Base-by-base conservation (phyloP, 257 asterid species). In the Dorcoceras hygrometricum region DNA sequence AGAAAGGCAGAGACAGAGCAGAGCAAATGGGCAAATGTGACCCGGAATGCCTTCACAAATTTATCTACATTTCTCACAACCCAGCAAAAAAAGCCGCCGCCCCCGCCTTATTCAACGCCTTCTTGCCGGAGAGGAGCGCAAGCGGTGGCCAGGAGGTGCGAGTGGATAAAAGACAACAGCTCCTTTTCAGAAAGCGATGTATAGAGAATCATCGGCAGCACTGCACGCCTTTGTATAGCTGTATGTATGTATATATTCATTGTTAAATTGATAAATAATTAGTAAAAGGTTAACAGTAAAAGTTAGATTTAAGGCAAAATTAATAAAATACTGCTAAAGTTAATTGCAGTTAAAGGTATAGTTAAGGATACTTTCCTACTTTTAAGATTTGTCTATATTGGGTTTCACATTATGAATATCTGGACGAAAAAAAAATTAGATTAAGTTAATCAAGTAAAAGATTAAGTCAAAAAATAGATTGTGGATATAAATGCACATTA, bases 1-100 rank as follows among this genome's bases (percentile, higher is more conserved):
- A 23, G 31, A 59, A 69, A 11, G 72, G 66, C 63, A 55, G 50
- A 66, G 69, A 58, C 80, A 78, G 83, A 86, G 82, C 82, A 76
- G 73, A 63, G 68, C 26, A 34, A 4, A 32, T 48, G 32, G 71
- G 74, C 67, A 67, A 66, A 63, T 71, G 26, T 46, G 43, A 68
- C 22, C 59, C 71, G 61, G 57, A 74, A 74, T 75, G 55, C 62
- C 55, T 53, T 7, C 73, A 46, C 25, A 24, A 50, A 36, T 48
- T 23, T 63, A 22, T 53, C 68, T 25, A 19, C 78, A 69, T 66
- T 75, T 61, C 70, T 39, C 43, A 31, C 34, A 2, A 14, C 25
- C 57, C 18, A 16, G 65, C 67, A 4, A 66, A 43, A 46, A 61
- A 59, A 69, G 63, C 75, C 73, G 39, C 74, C 79, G 70, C 63